Conservation (phyloP, 306 rosid species). For the Malus orientalis region DNA sequence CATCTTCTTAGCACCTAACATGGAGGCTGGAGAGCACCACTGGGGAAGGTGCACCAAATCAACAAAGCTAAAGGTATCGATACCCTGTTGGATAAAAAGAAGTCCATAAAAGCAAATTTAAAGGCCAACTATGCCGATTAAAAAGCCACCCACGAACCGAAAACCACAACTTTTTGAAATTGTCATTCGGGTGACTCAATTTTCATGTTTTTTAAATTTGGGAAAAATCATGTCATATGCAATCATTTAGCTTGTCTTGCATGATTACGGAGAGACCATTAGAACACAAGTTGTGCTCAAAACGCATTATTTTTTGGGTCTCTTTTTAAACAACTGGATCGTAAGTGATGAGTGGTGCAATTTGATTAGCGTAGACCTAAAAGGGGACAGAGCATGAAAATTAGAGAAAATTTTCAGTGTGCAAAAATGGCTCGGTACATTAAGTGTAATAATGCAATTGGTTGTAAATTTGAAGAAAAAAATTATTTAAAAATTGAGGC, state of each 20-base stretch:
- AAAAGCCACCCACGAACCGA: neutral
- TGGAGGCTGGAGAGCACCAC: neutral
- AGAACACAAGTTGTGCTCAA: neutral
- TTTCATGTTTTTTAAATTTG: neutral
- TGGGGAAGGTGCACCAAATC: neutral
- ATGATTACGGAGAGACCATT: slow-evolving; percentile 1
- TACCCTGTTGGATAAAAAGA: neutral
- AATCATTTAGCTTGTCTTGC: slow-evolving; percentile 7
- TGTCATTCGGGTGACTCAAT: neutral
- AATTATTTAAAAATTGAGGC: no score
- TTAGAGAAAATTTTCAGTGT: no score
- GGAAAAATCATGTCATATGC: neutral
- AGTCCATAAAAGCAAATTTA: neutral
- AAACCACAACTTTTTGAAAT: neutral
- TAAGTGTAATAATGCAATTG: no score
- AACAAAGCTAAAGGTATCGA: neutral
- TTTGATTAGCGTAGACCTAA: neutral
- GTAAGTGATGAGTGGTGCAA: neutral
- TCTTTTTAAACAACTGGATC: neutral
- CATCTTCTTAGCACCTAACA: neutral
- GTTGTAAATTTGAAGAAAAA: no score
- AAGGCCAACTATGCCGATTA: neutral
- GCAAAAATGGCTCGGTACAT: no score
- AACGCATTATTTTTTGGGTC: neutral
- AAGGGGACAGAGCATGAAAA: neutral